phyloP scores from a whole-genome alignment of 2,329 filamentous ascomycete species.

The Pyrenochaeta sp. region DNA sequence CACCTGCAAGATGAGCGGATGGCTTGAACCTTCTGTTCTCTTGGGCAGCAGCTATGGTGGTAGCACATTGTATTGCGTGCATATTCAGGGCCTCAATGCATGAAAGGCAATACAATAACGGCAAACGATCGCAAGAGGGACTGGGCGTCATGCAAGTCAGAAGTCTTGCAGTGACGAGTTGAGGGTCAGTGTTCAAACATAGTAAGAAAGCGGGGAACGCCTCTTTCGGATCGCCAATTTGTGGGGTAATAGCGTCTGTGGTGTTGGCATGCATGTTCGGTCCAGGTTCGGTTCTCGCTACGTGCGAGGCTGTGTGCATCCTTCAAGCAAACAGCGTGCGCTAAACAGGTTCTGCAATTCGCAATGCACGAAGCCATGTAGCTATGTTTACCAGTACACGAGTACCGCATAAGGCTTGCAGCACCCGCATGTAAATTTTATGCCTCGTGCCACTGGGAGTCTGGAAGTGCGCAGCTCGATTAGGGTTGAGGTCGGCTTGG shows the following conservation, averaged over 20 bases:
- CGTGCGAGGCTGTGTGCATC: conserved; percentile 36
- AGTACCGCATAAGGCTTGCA: conserved; percentile 22
- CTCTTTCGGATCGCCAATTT: conserved; percentile 43
- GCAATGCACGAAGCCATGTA: conserved; percentile 15
- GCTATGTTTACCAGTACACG: conserved; percentile 10
- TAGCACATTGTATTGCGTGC: conserved; percentile 26
- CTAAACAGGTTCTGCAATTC: conserved; percentile 19
- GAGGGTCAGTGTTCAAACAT: conserved; percentile 36
- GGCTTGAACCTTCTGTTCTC: conserved; percentile 17
- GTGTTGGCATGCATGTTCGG: conserved; percentile 32
- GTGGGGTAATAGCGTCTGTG: conserved; percentile 48
- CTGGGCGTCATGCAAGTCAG: conserved; percentile 49
- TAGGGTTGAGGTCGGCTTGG: not conserved
- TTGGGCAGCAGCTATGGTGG: conserved; percentile 24
- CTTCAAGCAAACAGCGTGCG: conserved; percentile 15
- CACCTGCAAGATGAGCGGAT: conserved; percentile 15
- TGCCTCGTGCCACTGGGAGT: conserved; percentile 27
- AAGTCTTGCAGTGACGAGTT: conserved; percentile 28
- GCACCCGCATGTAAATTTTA: conserved; percentile 28
- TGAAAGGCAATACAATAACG: conserved; percentile 18
- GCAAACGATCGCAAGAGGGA: conserved; percentile 26
- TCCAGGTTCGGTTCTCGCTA: conserved; percentile 32
- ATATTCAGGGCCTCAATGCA: conserved; percentile 30
- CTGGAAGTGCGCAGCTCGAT: conserved; percentile 3
- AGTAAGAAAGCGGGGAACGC: conserved; percentile 47